Conservation (phyloP, 148 eudicot genomes). For the Pharnaceum exiguum region DNA sequence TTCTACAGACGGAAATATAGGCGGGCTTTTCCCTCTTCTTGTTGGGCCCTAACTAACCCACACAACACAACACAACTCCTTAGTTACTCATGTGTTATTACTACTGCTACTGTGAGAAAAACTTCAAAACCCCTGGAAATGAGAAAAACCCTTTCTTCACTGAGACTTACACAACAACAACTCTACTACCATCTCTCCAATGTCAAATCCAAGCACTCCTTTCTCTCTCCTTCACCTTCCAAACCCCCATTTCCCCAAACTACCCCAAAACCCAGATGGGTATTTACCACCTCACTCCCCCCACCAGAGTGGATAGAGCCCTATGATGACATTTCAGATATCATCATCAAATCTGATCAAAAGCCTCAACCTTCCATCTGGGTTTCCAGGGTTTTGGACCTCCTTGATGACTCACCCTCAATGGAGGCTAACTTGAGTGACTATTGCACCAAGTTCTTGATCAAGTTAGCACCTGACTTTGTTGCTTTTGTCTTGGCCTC, state of each 20-base stretch:
- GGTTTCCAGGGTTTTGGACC: conserved; percentile 54
- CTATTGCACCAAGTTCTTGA: conserved; percentile 56
- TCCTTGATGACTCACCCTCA: conserved; percentile 45
- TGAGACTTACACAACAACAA: background rate
- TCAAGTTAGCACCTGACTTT: conserved; percentile 74
- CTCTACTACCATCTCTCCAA: conserved; percentile 21
- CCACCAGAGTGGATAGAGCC: conserved; percentile 95
- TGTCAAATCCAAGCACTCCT: conserved; percentile 15
- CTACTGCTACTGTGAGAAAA: too few relatives aligned
- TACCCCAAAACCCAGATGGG: conserved; percentile 13
- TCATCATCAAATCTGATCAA: conserved; percentile 37
- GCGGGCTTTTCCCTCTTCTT: too few relatives aligned
- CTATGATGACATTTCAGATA: conserved; percentile 59
- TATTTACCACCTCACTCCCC: conserved; percentile 41
- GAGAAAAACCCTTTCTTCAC: conserved; percentile 41
- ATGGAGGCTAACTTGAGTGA: conserved; percentile 51
- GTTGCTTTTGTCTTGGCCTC: conserved; percentile 53
- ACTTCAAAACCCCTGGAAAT: conserved; percentile 33
- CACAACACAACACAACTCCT: too few relatives aligned
- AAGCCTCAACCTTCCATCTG: conserved; percentile 61
- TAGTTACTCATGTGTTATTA: too few relatives aligned
- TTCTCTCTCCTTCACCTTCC: conserved; percentile 12
- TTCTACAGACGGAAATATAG: too few relatives aligned
- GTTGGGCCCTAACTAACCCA: too few relatives aligned
- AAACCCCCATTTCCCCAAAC: conserved; percentile 9